Evolutionary conservation across 2,329 filamentous ascomycete species (phyloP), one percentile per base, ranked within the genome.

Genomic region (Epichloe aotearoae): DNA sequence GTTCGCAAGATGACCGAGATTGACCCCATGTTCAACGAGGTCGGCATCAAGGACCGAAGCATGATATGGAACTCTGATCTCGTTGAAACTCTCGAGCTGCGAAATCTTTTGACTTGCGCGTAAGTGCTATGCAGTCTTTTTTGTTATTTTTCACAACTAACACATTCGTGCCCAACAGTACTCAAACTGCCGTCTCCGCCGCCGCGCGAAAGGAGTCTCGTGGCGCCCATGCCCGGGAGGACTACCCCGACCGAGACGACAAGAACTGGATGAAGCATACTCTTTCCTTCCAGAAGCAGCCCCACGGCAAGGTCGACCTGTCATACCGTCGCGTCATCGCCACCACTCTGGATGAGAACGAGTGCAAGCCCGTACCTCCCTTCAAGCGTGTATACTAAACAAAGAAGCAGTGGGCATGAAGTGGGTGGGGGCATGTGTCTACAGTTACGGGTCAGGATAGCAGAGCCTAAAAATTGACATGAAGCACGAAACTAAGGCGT

Each of bases 41-140:
- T 97, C 60, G 88, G 88, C 64, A 96, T 88, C 74, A 95, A 95
- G 81, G 91, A 97, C 71, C 86, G 93, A 70, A 94, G 88, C 79
- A 96, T 97, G 91, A 97, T 97, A 76, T 97, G 91, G 91, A 97
- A 97, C 82, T 89, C 87, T 23, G 91, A 97, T 65, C 81, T 97
- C 39, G 88, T 95, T 55, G 91, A 97, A 79, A 95, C 91, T 7
- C 82, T 98, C 51, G 93, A 98, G 73, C 77, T 97, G 64, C 81
- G 90, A 65, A 98, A 98, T 71, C 72, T 98, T 64, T 75, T 98
- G 66, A 97, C 93, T 64, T 97, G 93, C 82, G 91, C 90, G 81
- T 88, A 83, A 74, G 84, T 85, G 56, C n/a, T 20, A 2, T 26
- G 3, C 6, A 38, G 5, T 38, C 23, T 30, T 19, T 17, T 33